Conservation (phyloP, 2,329 filamentous ascomycete species). For the Pestalotiopsis sp. region DNA sequence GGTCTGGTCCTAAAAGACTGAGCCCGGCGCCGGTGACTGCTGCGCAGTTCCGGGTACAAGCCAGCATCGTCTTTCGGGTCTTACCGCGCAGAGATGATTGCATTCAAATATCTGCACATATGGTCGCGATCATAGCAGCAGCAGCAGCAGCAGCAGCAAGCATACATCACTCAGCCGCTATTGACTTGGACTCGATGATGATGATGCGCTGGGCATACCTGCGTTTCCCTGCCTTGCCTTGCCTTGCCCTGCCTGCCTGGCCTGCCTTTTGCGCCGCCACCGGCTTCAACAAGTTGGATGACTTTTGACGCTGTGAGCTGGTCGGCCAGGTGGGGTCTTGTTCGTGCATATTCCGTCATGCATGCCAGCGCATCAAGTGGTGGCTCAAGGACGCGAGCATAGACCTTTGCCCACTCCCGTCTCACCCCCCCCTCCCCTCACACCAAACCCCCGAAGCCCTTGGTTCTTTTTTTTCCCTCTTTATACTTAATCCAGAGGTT, state of each 20-base stretch:
- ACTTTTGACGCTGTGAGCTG: conserved; percentile 38
- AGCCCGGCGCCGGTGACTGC: background rate
- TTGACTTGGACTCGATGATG: background rate
- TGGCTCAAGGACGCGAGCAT: conserved; percentile 44
- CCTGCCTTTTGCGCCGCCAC: conserved; percentile 35
- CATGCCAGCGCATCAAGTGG: conserved; percentile 59
- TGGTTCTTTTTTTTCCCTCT: conserved; percentile 21
- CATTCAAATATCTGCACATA: conserved; percentile 16
- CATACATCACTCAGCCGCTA: conserved; percentile 19
- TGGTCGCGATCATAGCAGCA: conserved; percentile 18
- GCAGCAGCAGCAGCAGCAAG: conserved; percentile 23
- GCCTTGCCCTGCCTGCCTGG: conserved; percentile 28
- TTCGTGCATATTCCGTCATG: conserved; percentile 62
- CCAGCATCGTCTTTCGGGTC: background rate
- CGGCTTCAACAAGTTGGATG: conserved; percentile 31
- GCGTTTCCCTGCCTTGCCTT: conserved; percentile 33
- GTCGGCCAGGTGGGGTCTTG: conserved; percentile 46
- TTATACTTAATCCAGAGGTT: conserved; percentile 42
- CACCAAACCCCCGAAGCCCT: conserved; percentile 34
- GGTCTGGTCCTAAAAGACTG: too few species aligned
- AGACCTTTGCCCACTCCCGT: conserved; percentile 34
- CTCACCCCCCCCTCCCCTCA: conserved; percentile 29
- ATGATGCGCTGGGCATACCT: conserved; percentile 29
- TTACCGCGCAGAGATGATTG: conserved; percentile 10
- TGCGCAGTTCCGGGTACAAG: background rate